Conservation (phyloP, 345 rosid genomes). For the Rhizophora mangle region DNA sequence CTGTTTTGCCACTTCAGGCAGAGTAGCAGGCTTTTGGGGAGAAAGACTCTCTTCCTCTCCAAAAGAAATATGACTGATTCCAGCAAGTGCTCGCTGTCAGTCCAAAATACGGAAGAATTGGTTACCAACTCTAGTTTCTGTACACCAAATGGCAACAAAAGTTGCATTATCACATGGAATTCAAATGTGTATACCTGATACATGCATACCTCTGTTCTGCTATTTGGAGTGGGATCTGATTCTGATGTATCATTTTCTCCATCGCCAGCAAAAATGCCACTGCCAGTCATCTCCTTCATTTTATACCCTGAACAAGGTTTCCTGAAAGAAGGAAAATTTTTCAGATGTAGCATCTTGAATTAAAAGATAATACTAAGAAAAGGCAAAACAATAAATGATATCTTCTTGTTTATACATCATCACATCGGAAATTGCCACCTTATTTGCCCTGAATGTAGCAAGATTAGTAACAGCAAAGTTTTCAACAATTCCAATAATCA, state of each 20-base stretch:
- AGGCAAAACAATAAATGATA: too few relatives aligned
- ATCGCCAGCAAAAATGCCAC: conserved; percentile 74
- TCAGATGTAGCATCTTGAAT: background rate
- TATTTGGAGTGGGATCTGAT: conserved; percentile 44
- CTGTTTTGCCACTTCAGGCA: conserved; percentile 89
- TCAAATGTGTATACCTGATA: conserved; percentile 57
- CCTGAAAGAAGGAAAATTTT: conserved; percentile 35
- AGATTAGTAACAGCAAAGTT: too few relatives aligned
- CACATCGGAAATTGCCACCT: background rate
- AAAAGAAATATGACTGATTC: conserved; percentile 90
- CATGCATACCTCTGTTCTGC: conserved; percentile 60
- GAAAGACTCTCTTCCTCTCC: conserved; percentile 72
- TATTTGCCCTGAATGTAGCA: too few relatives aligned
- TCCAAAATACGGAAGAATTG: conserved; percentile 4
- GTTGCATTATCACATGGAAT: background rate
- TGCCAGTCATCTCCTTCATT: conserved; percentile 92
- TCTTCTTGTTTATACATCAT: too few relatives aligned
- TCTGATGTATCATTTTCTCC: conserved; percentile 54
- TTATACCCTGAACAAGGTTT: conserved; percentile 92
- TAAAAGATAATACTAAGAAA: too few relatives aligned
- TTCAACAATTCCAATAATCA: too few relatives aligned
- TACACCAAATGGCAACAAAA: background rate
- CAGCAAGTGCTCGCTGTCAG: conserved; percentile 70
- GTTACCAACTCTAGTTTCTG: background rate
- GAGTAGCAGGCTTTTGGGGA: conserved; percentile 63